Evolutionary conservation across 768 basidiomycete genomes (phyloP), one percentile per base, ranked within the genome.

Genomic region (Amanita pseudoporphyria): DNA sequence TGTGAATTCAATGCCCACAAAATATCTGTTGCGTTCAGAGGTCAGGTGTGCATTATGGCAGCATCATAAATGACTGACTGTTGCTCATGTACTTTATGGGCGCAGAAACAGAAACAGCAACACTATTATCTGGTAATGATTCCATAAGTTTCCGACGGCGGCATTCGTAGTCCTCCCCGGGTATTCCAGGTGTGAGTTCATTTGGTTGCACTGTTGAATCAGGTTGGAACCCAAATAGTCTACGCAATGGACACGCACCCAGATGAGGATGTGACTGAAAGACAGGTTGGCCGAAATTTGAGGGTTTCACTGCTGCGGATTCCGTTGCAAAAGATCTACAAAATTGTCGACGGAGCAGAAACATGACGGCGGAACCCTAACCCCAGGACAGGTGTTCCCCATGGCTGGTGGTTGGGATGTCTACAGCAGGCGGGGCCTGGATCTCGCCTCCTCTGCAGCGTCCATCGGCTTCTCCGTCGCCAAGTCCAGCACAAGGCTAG

Each of bases 141-240:
- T 84, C 73, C 80, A 98, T 85, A 30, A 98, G 70, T 14, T 64
- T 73, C 53, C 65, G 68, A 49, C 94, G 67, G 48, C 94, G 70
- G 12, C 59, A 61, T 51, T 91, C 85, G 65, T 93, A 96, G 53
- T 98, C 94, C 21, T 72, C 67, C 10, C 70, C 67, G 1, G 81
- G 70, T 52, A 97, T 89, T 24, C 92, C 92, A 1, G 88, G 84
- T 0, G 91, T 95, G 22, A 91, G 68, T 52, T 96, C 88, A 51
- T 78, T 69, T 1, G 71, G 65, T 47, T 67, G 60, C 35, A 91
- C 77, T 84, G 53, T 28, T 10, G 30, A 41, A 47, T 13, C 3
- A 6, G 31, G 31, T 38, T 26, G n/a, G 33, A 38, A 47, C 16
- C 45, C 32, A 32, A 12, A 26, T 32, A 37, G 48, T 31, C 48